Evolutionary conservation across 257 asterid genomes (phyloP).

Genomic region (Henckelia pumila): DNA sequence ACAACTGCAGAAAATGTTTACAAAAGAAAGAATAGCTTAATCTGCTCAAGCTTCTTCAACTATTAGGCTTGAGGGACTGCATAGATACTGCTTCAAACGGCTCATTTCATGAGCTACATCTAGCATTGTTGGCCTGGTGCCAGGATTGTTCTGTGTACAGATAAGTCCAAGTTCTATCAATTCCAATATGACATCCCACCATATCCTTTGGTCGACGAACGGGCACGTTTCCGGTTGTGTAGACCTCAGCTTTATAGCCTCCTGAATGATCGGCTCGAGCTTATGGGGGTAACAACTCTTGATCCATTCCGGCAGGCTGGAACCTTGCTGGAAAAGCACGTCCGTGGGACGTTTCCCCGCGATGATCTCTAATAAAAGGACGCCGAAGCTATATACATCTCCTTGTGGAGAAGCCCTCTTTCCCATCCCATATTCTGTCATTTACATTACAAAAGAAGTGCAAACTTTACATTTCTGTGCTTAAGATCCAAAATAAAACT

Average conservation of each 20-base stretch:
- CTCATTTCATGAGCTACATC: constrained; percentile 66
- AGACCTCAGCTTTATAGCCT: constrained; percentile 33
- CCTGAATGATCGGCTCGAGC: constrained; percentile 55
- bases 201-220: constrained; percentile 26
- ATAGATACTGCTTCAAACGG: constrained; percentile 53
- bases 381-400: constrained; percentile 75
- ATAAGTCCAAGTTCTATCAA: constrained; percentile 64
- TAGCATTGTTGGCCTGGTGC: constrained; percentile 67
- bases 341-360: constrained; percentile 74
- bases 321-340: constrained; percentile 57
- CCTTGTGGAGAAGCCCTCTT: constrained; percentile 71
- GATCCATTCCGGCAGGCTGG: constrained; percentile 70
- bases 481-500: neutral
- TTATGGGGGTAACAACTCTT: constrained; percentile 61
- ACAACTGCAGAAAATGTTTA: neutral
- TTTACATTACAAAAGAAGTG: neutral
- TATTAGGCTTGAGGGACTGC: constrained; percentile 31
- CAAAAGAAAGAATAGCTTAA: constrained; percentile 2
- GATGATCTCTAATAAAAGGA: constrained; percentile 60
- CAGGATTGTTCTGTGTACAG: constrained; percentile 65
- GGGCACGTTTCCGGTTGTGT: constrained; percentile 20
- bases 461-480: constrained; percentile 1
- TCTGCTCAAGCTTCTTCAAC: constrained; percentile 35
- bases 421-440: constrained; percentile 86
- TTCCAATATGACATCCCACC: constrained; percentile 52